Evolutionary conservation across 2,329 filamentous ascomycete genomes (phyloP).

Genomic region (Shiraia sp.): DNA sequence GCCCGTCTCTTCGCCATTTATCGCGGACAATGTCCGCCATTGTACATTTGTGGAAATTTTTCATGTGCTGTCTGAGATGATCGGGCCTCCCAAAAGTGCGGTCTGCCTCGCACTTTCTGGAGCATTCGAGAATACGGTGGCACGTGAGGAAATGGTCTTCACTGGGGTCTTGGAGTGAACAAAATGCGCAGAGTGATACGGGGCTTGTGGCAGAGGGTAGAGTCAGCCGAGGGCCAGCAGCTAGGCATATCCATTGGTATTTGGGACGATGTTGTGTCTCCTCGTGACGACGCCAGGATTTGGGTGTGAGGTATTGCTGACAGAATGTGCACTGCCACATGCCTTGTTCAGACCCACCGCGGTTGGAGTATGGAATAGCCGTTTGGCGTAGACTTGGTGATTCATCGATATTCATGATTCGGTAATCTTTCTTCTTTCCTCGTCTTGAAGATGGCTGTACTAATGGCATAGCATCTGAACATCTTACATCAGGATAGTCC

Average conservation of each 20-base stretch:
- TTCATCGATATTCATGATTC: constrained; percentile 19
- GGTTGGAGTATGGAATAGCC: background rate
- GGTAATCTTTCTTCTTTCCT: constrained; percentile 45
- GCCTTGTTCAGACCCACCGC: constrained; percentile 13
- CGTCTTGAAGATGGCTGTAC: constrained; percentile 20
- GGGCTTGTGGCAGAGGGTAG: constrained; percentile 9
- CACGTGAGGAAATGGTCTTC: constrained; percentile 31
- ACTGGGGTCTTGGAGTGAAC: constrained; percentile 27
- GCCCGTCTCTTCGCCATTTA: constrained; percentile 31
- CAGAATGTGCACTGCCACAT: constrained; percentile 45
- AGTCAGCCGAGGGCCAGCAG: constrained; percentile 25
- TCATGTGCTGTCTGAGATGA: constrained; percentile 39
- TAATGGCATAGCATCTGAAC: background rate
- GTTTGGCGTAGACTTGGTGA: constrained; percentile 11
- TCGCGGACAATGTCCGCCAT: constrained; percentile 29
- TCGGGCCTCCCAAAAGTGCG: constrained; percentile 40
- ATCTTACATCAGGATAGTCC: constrained; percentile 9
- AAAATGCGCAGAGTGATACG: constrained; percentile 33
- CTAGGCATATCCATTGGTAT: constrained; percentile 40
- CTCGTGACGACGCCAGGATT: constrained; percentile 44
- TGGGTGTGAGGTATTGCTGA: constrained; percentile 27
- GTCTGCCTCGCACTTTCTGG: constrained; percentile 27
- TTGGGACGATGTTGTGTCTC: constrained; percentile 42
- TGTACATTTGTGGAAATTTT: constrained; percentile 34
- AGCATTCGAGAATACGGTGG: constrained; percentile 39